Base-by-base conservation (phyloP, 441 rosid species). In the Euphorbia schlechtendalii region DNA sequence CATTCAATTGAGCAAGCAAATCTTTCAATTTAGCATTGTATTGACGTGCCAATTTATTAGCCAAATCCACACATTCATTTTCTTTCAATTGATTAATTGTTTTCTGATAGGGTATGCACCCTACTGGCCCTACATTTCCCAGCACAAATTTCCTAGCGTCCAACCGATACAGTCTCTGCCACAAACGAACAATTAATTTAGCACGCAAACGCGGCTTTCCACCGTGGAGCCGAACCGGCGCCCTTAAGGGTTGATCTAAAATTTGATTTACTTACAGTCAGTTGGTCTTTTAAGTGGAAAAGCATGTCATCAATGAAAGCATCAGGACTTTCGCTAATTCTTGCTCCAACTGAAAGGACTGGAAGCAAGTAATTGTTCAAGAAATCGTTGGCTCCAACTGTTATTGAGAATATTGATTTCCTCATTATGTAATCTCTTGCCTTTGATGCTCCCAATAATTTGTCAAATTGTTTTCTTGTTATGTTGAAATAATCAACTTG, bases 61-160 rank as follows among this genome's bases (percentile, higher is more conserved):
- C 78, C 75, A 88, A 80, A 2, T 80, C 94, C 20, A 90, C 97
- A 21, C 97, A 90, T 64, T 92, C 80, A 28, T 79, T 71, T 41
- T 83, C 84, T 0, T 71, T 59, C 69, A 90, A 25, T 51, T 76
- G 94, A 54, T 85, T 92, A 43, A 88, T 76, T 2, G 88, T 78
- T 73, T 85, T 92, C 71, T 92, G 94, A 62, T 90, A 86, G 0
- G 98, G 96, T 63, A 90, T 88, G 82, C 96, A 90, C 2, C 98
- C 96, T 1, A 90, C 77, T 0, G 97, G 98, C 22, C 98, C 96
- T 2, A 92, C 96, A 40, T 88, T 85, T 0, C 89, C 92, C 0
- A 90, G 61, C 52, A 86, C 89, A 72, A 92, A 86, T 67, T 92
- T 92, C 63, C 98, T 65, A 2, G 92, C 98, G 75, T 83, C 98